phyloP scores from a whole-genome alignment of 345 rosid species.

The Passiflora organensis region DNA sequence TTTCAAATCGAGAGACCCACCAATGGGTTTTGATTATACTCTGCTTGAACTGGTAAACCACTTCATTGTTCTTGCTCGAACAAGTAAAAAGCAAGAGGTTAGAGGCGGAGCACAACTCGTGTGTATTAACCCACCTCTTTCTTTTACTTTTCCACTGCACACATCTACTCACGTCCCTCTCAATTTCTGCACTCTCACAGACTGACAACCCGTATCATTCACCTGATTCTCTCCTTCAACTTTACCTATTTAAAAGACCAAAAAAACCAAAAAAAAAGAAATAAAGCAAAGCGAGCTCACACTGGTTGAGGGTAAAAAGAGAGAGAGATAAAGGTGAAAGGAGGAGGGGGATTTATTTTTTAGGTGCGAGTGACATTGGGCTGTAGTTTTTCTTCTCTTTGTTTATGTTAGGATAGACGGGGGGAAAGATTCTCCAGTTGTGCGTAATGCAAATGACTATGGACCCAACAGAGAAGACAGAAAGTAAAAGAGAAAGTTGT shows the following conservation, averaged over 20 bases:
- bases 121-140: too few species aligned
- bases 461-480: constrained; percentile 1
- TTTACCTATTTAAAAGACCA: background rate
- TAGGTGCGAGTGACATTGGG: too few species aligned
- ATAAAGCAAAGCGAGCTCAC: background rate
- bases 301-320: constrained; percentile 4
- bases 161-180: constrained; percentile 15
- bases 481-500: background rate
- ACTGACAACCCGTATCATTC: constrained; percentile 22
- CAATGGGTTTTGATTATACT: too few species aligned
- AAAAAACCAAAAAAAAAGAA: background rate
- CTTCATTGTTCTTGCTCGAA: too few species aligned
- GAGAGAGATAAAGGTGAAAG: background rate
- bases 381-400: background rate
- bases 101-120: too few species aligned
- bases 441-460: background rate
- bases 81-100: too few species aligned
- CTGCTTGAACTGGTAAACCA: too few species aligned
- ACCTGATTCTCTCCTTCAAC: constrained; percentile 9
- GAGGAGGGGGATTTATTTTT: background rate
- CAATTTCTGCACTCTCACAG: constrained; percentile 30
- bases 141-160: background rate
- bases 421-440: background rate
- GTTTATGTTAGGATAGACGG: constrained; percentile 17
- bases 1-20: constrained; percentile 12